Evolutionary conservation across 768 basidiomycete species (phyloP).

Genomic region (Lyophyllum semitale): DNA sequence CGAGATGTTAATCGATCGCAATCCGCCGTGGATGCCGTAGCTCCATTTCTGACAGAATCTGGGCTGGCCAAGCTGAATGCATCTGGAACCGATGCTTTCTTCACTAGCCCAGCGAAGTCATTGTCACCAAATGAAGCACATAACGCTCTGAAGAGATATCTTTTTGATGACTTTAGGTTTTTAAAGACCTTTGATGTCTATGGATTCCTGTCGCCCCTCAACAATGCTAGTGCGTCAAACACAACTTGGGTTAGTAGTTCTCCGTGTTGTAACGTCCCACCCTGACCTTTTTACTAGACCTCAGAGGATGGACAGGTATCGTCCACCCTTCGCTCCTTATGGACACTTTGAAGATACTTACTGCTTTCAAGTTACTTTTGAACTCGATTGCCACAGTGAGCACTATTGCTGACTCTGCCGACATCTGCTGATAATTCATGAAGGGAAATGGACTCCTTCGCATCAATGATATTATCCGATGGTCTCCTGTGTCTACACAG

Average conservation of each 20-base stretch:
- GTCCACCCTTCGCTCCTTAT: not conserved
- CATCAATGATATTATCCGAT: slow-evolving; percentile 50
- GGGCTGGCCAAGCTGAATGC: slow-evolving; percentile 46
- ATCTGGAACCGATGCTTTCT: slow-evolving; percentile 45
- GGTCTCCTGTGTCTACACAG: slow-evolving; percentile 38
- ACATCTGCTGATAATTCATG: not conserved
- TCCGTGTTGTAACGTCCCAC: not conserved
- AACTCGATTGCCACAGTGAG: slow-evolving; percentile 37
- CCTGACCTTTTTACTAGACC: slow-evolving; percentile 29
- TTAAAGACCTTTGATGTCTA: slow-evolving; percentile 42
- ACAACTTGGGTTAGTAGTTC: slow-evolving; percentile 38
- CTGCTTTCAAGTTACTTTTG: slow-evolving; percentile 33
- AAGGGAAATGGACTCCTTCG: slow-evolving; percentile 54
- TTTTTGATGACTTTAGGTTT: slow-evolving; percentile 47
- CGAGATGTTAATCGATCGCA: not conserved
- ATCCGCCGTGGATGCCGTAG: slow-evolving; percentile 26
- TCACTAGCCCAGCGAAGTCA: slow-evolving; percentile 28
- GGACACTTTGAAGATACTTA: slow-evolving; percentile 4
- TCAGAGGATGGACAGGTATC: slow-evolving; percentile 54
- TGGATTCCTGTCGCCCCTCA: slow-evolving; percentile 40
- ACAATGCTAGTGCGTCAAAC: slow-evolving; percentile 39
- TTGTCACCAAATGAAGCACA: slow-evolving; percentile 52
- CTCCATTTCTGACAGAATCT: slow-evolving; percentile 45
- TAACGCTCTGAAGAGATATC: slow-evolving; percentile 41
- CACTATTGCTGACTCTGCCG: slow-evolving; percentile 18